Conservation (phyloP, 352 stramenopile species). For the Phytophthora parvispora region DNA sequence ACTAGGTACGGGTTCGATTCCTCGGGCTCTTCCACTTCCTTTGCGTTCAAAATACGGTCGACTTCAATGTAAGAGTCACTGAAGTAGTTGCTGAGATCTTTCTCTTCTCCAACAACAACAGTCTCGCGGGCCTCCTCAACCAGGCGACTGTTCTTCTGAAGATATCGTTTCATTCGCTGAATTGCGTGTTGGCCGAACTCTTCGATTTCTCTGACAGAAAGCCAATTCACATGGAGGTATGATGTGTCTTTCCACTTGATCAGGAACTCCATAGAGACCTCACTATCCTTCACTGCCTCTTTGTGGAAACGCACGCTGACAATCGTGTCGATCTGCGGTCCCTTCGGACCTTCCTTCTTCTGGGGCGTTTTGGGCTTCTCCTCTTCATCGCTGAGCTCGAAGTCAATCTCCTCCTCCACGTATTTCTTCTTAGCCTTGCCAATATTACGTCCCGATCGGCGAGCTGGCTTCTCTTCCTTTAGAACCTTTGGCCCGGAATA, state of each 20-base stretch:
- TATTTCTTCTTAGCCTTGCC: conserved; percentile 90
- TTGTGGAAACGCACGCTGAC: conserved; percentile 91
- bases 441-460: conserved; percentile 83
- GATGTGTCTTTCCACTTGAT: conserved; percentile 99
- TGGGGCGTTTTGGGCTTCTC: conserved; percentile 56
- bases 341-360: conserved; percentile 56
- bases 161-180: conserved; percentile 86
- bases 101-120: conserved; percentile 77
- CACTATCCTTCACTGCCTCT: conserved; percentile 42
- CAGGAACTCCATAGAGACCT: conserved; percentile 96
- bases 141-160: conserved; percentile 89
- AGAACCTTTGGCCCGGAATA: conserved; percentile 41
- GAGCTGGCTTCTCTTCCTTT: conserved; percentile 67
- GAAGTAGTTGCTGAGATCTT: conserved; percentile 87
- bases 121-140: conserved; percentile 84
- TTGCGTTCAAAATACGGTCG: conserved; percentile 81
- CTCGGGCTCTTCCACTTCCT: conserved; percentile 82
- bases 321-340: conserved; percentile 95
- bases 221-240: conserved; percentile 99
- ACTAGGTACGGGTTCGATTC: conserved; percentile 76
- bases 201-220: conserved; percentile 96
- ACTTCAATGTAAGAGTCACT: conserved; percentile 88
- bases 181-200: conserved; percentile 83
- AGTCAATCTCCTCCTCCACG: conserved; percentile 83
- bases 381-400: conserved; percentile 75